Evolutionary conservation across 768 basidiomycete genomes (phyloP), one percentile per base, ranked within the genome.

Genomic region (Tulasnella calospora): DNA sequence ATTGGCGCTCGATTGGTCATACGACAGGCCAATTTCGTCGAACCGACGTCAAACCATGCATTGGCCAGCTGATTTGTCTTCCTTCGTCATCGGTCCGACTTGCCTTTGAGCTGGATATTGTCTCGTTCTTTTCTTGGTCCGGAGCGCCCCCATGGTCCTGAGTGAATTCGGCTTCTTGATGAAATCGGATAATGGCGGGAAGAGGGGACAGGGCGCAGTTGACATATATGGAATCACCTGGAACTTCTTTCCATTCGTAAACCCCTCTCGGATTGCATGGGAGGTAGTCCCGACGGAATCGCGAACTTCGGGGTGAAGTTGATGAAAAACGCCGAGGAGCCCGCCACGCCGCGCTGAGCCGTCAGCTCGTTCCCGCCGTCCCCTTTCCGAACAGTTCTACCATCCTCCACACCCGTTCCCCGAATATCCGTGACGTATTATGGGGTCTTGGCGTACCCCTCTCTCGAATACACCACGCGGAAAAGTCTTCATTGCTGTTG

Each of bases 341-440:
- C 61, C 33, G n/a, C 23, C 7, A 13, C 23, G 7, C 7, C 61
- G 61, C 61, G 61, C 30, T 13, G 61, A 67, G 61, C 27, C n/a
- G 3, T 30, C 12, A 67, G 5, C 61, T 27, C 61, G 12, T 33
- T 67, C 61, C 61, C 61, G 61, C 61, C 61, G 61, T 67, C 33
- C 61, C 61, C 61, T 67, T 67, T 67, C 61, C 61, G 61, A 67
- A 33, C 61, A 67, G 61, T 67, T 67, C 61, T 67, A 67, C 61
- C 61, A n/a, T 67, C 61, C 21, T 33, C 61, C 61, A 7, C 61
- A 27, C 10, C 61, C 61, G n/a, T 67, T 27, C 33, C 61, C 61
- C 61, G 61, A 67, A 67, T 67, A 67, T 67, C 61, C 61, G 61
- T 9, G 61, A 67, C 61, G 13, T 6, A 33, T 67, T 27, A 67